These are phyloP conservation scores for Hanseniaspora vineae DNA, from an alignment of 805 yeast species.

Conservation along the genomic window DNA sequence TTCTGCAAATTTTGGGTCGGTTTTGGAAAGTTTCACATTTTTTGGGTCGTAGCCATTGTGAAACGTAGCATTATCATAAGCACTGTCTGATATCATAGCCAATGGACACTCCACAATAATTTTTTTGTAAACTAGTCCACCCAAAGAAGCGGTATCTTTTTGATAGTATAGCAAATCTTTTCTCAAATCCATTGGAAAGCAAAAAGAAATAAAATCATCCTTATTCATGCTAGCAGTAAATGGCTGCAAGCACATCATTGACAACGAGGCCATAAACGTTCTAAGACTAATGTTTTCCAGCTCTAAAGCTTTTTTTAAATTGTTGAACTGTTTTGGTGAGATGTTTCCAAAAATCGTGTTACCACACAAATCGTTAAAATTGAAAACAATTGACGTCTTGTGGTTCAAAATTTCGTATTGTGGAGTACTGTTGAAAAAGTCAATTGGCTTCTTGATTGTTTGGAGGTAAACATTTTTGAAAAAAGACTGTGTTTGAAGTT, in stretches of 20 bases:
- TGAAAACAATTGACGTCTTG: conserved; percentile 7
- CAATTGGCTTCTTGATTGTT: conserved; percentile 16
- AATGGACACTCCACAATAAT: conserved; percentile 17
- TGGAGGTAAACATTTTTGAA: conserved; percentile 15
- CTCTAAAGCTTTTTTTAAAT: conserved; percentile 8
- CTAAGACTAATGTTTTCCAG: conserved; percentile 14
- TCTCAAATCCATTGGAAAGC: conserved; percentile 16
- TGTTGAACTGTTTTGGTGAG: conserved; percentile 8
- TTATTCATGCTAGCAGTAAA: conserved; percentile 5
- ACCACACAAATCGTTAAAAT: conserved; percentile 15
- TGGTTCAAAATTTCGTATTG: conserved; percentile 5
- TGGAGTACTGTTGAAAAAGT: conserved; percentile 9
- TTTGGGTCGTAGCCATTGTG: conserved; percentile 14
- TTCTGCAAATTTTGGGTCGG: conserved; percentile 11
- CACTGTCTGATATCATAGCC: conserved; percentile 12
- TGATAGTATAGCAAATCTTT: conserved; percentile 5
- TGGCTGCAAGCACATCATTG: conserved; percentile 18
- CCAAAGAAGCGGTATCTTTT: conserved; percentile 1
- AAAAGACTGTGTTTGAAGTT: conserved; percentile 17
- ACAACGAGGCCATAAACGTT: conserved; percentile 17
- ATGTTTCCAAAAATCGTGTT: conserved; percentile 18
- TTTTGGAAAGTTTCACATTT: conserved; percentile 6
- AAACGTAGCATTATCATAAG: conserved; percentile 6
- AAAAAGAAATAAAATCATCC: conserved; percentile 12
- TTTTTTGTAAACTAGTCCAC: conserved; percentile 17